These are phyloP conservation scores for Multifurca ochricompacta DNA, from an alignment of 768 basidiomycete species.

Conservation along the genomic window DNA sequence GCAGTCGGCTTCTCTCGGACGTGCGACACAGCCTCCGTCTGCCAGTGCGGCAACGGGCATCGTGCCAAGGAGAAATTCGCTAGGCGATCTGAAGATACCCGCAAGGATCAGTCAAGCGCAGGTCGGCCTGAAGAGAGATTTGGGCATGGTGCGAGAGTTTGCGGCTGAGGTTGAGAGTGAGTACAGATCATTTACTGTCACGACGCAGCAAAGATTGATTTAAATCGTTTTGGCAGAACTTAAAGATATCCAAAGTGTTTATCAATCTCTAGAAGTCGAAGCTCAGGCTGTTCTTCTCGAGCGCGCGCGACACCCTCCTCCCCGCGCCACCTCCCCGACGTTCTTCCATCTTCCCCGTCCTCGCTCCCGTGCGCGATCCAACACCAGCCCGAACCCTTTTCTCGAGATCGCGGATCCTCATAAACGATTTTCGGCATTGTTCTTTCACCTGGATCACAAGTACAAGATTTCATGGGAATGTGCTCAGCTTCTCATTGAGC, in stretches of 20 bases:
- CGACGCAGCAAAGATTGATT: conserved; percentile 6
- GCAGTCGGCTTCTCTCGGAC: conserved; percentile 43
- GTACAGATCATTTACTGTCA: conserved; percentile 29
- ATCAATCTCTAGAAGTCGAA: conserved; percentile 45
- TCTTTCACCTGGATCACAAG: conserved; percentile 59
- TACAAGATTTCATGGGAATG: conserved; percentile 89
- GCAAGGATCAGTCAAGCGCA: conserved; percentile 70
- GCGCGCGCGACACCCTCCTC: conserved; percentile 21
- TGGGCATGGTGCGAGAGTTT: conserved; percentile 83
- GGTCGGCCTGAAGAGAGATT: conserved; percentile 62
- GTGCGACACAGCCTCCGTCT: conserved; percentile 31
- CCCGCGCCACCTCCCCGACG: conserved; percentile 43
- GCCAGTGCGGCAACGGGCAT: conserved; percentile 22
- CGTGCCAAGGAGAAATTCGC: conserved; percentile 49
- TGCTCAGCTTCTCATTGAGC: conserved; percentile 78
- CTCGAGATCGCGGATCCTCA: conserved; percentile 27
- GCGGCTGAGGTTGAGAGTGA: conserved; percentile 73
- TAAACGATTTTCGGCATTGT: conserved; percentile 49
- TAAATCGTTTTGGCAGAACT: conserved; percentile 47
- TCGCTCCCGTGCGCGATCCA: conserved; percentile 44
- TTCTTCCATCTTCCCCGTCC: conserved; percentile 41
- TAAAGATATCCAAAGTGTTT: conserved; percentile 57
- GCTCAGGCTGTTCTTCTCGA: conserved; percentile 48
- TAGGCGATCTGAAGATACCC: conserved; percentile 70
- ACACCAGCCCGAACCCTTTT: conserved; percentile 38